Percentiles rank a stretch among this genome's conserved stretches.
Conservation (phyloP, 2,329 filamentous ascomycete genomes). For the Xylaria sp. region DNA sequence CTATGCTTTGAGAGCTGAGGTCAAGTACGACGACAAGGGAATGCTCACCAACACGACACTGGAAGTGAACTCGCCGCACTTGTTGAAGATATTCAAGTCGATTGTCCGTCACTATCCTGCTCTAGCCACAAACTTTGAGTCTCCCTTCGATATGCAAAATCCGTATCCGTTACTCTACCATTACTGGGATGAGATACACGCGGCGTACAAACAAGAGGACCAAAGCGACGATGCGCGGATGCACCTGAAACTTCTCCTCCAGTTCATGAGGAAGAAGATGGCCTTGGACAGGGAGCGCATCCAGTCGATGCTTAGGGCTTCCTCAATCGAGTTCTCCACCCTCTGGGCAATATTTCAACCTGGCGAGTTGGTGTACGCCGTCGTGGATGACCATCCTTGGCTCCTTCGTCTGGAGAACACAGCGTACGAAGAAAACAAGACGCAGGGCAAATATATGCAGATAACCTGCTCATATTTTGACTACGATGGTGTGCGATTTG, state of each 20-base stretch:
- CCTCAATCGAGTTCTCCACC: conserved; percentile 15
- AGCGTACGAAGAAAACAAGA: too few species aligned
- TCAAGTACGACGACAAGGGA: too few species aligned
- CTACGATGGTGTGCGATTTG: conserved; percentile 17
- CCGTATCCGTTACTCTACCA: too few species aligned
- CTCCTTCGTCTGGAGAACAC: too few species aligned
- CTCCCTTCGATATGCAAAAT: conserved; percentile 26
- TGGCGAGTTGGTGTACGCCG: conserved; percentile 18
- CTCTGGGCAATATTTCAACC: conserved; percentile 26
- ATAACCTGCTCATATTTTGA: conserved; percentile 25
- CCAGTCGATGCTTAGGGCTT: conserved; percentile 12
- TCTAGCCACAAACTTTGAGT: conserved; percentile 20
- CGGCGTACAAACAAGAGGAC: conserved; percentile 7
- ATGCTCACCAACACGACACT: too few species aligned
- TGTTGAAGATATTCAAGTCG: conserved; percentile 19
- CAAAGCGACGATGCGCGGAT: conserved; percentile 10
- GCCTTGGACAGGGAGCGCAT: conserved; percentile 16
- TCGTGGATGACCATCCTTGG: conserved; percentile 16
- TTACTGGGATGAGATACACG: conserved; percentile 24
- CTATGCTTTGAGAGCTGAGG: too few species aligned
- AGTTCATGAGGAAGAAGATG: conserved; percentile 25
- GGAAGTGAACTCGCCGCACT: conserved; percentile 24
- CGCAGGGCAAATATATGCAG: too few species aligned
- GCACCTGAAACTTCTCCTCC: conserved; percentile 26
- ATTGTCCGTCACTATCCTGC: conserved; percentile 18